Percentiles rank a stretch among this genome's conserved stretches.
Conservation (phyloP, 305 asterid species). For the Plantago lanceolata region DNA sequence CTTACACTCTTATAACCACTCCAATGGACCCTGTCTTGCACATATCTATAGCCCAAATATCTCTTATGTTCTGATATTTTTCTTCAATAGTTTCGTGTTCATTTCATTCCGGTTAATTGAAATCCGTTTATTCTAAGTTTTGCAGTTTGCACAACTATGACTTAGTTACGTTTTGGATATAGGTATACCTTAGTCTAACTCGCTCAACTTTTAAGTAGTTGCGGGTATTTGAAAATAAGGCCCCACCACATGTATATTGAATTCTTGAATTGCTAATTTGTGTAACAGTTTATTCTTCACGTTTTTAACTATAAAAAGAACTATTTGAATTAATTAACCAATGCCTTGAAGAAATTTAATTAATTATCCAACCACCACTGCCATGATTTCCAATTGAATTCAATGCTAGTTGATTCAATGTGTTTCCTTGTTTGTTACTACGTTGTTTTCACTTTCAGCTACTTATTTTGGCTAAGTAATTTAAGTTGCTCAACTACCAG, state of each 20-base stretch:
- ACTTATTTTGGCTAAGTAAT: background rate
- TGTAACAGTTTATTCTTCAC: background rate
- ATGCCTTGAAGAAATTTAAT: constrained; percentile 12
- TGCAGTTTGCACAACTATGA: too few relatives aligned
- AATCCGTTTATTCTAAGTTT: too few relatives aligned
- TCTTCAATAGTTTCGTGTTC: too few relatives aligned
- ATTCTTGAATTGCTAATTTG: background rate
- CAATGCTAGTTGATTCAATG: background rate
- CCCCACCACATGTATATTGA: too few relatives aligned
- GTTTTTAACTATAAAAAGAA: background rate
- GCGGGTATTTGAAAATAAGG: too few relatives aligned
- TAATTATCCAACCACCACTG: constrained; percentile 24
- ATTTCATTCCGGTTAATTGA: too few relatives aligned
- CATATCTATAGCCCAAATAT: too few relatives aligned
- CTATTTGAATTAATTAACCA: constrained; percentile 1
- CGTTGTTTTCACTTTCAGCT: background rate
- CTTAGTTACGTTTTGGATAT: too few relatives aligned
- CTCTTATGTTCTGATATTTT: too few relatives aligned
- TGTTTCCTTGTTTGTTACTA: background rate
- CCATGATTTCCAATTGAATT: constrained; percentile 8
- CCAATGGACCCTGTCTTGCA: too few relatives aligned
- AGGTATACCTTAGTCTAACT: too few relatives aligned
- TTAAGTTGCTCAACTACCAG: background rate
- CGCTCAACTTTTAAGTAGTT: too few relatives aligned
- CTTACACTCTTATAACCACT: background rate